Evolutionary conservation across 345 rosid genomes (phyloP).

Genomic region (Schrenkiella parvula): DNA sequence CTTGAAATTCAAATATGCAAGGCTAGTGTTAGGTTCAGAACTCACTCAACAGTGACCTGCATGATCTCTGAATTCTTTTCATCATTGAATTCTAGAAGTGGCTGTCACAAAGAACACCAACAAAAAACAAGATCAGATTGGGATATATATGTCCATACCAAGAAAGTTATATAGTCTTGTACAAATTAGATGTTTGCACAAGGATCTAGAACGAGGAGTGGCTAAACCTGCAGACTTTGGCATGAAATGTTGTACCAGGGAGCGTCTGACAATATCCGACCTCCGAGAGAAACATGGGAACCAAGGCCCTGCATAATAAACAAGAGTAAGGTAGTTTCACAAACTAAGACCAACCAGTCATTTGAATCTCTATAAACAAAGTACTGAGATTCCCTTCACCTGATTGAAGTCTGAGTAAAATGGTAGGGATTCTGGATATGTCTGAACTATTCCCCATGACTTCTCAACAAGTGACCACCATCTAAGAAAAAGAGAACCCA

Average conservation of each 20-base stretch:
- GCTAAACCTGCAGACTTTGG: constrained; percentile 64
- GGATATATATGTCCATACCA: not conserved
- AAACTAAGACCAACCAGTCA: not conserved
- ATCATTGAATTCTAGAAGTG: constrained; percentile 44
- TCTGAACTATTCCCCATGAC: constrained; percentile 61
- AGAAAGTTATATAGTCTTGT: not conserved
- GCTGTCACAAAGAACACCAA: constrained; percentile 43
- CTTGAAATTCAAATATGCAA: not conserved
- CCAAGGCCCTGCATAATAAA: constrained; percentile 56
- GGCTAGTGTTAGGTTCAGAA: constrained; percentile 18
- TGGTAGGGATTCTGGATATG: constrained; percentile 59
- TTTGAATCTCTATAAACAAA: not conserved
- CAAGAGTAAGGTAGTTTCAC: not conserved
- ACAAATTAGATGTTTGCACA: not conserved
- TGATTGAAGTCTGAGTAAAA: constrained; percentile 73
- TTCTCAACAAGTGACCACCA: constrained; percentile 85
- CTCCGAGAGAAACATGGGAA: constrained; percentile 52
- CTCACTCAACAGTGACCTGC: constrained; percentile 64
- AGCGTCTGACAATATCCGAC: constrained; percentile 33
- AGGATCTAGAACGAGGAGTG: not conserved
- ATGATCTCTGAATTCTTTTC: constrained; percentile 34
- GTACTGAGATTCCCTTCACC: constrained; percentile 29
- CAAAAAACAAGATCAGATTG: not conserved
- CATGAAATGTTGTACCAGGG: constrained; percentile 76
- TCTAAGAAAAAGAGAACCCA: constrained; percentile 31